phyloP scores from a whole-genome alignment of 2,329 filamentous ascomycete genomes.

The Xylaria sp. region DNA sequence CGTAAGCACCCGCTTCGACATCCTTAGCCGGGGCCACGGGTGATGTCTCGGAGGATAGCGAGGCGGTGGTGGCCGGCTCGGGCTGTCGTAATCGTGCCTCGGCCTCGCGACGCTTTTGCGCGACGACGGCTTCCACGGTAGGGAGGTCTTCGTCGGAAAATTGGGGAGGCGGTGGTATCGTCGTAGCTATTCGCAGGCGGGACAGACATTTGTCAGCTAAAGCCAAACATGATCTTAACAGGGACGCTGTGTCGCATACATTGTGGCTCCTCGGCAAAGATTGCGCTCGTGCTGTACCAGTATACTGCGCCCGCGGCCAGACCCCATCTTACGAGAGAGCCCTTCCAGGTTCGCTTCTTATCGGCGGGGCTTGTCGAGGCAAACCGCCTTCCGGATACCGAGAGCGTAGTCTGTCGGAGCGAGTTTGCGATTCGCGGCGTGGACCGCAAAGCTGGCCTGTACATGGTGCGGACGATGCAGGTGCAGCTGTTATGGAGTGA shows the following conservation, averaged over 20 bases:
- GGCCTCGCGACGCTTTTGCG: slow-evolving; percentile 61
- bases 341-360: slow-evolving; percentile 82
- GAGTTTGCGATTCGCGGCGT: slow-evolving; percentile 49
- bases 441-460: slow-evolving; percentile 54
- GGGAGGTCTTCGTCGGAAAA: slow-evolving; percentile 61
- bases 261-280: slow-evolving; percentile 81
- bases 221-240: neutral
- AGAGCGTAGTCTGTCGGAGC: slow-evolving; percentile 44
- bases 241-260: slow-evolving; percentile 56
- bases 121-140: slow-evolving; percentile 69
- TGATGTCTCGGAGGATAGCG: slow-evolving; percentile 27
- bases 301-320: slow-evolving; percentile 78
- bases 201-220: slow-evolving; percentile 4
- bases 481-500: neutral
- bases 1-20: slow-evolving; percentile 25
- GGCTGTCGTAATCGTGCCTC: slow-evolving; percentile 39
- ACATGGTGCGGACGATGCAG: slow-evolving; percentile 48
- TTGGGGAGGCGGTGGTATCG: slow-evolving; percentile 49
- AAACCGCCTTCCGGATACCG: slow-evolving; percentile 51
- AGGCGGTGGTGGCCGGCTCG: slow-evolving; percentile 30
- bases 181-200: slow-evolving; percentile 27
- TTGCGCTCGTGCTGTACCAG: slow-evolving; percentile 88
- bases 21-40: slow-evolving; percentile 33
- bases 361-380: slow-evolving; percentile 59
- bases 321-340: slow-evolving; percentile 71